Base-by-base conservation (phyloP, 495 filamentous ascomycete species). In the Margaritispora aquatica region DNA sequence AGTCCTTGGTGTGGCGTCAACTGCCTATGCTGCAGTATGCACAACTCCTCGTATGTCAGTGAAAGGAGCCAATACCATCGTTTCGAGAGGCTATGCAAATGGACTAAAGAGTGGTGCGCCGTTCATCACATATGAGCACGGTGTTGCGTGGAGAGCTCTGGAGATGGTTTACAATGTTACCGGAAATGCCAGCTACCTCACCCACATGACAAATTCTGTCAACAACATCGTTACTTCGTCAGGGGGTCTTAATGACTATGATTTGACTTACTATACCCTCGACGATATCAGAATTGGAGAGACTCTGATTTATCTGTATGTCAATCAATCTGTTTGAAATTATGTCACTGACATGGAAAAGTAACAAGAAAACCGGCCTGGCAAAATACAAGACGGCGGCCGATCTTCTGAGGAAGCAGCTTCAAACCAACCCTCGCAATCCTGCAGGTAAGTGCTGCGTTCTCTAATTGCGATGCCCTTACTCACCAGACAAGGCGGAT, bases 271-370 rank as follows among this genome's bases (percentile, higher is more conserved):
- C 63, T 79, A 78, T 63, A 75, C 75, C 2, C 71, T 81, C 2
- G 77, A 81, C 60, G 74, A 81, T 61, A 71, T 80, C 46, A 70
- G 77, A 54, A 65, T 80, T 20, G 78, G 77, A 21, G 75, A 76
- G 23, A 72, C 74, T 34, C 68, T 81, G 44, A 63, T 81, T 9
- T 77, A 75, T 58, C 67, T 79, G 56, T 71, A 17, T 24, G 20
- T 50, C 2, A 11, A 11, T 10, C 47, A 5, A 7, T 50, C 11
- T 9, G 8, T 11, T 22, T 24, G 5, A 7, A 50, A 50, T n/a
- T 11, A 4, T 4, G 26, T 24, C 2, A 26, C 47, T 50, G 26
- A 50, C 24, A 23, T 24, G 2, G 5, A 24, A 23, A 23, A 50
- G 47, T 4, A 23, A 77, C 57, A 67, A 74, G 13, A 61, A 58